A percentile compares a stretch with the other conserved stretches of the same genome.
phyloP scores from a whole-genome alignment of 257 asterid species.

The Nicotiana obtusifolia region DNA sequence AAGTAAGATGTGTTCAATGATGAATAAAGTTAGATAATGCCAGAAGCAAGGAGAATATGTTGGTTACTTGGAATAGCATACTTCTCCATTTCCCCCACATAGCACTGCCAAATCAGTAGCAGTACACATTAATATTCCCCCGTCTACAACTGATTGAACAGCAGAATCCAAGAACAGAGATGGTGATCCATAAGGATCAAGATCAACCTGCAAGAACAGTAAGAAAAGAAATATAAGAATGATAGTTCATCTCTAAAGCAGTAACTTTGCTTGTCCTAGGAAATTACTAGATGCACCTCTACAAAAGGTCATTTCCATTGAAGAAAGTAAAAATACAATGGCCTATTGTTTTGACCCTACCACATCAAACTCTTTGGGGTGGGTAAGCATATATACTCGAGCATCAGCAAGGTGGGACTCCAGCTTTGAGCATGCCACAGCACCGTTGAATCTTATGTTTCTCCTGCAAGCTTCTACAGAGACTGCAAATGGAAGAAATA shows the following conservation, averaged over 20 bases:
- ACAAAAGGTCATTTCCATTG: background rate
- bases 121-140: conserved; percentile 88
- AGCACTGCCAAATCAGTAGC: conserved; percentile 98
- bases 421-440: conserved; percentile 78
- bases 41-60: conserved; percentile 1
- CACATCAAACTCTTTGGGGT: conserved; percentile 95
- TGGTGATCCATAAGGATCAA: conserved; percentile 94
- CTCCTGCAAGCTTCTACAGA: conserved; percentile 93
- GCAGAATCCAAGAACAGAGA: conserved; percentile 92
- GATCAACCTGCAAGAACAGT: conserved; percentile 65
- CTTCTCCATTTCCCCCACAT: conserved; percentile 94
- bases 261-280: background rate
- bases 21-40: background rate
- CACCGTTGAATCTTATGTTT: conserved; percentile 89
- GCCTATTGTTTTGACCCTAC: conserved; percentile 19
- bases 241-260: background rate
- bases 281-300: background rate
- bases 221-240: background rate
- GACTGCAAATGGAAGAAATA: conserved; percentile 34
- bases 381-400: conserved; percentile 89
- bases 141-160: conserved; percentile 81
- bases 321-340: background rate
- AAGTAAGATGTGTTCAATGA: conserved; percentile 12
- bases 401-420: conserved; percentile 87
- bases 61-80: conserved; percentile 95